phyloP scores from a whole-genome alignment of 176 grass and related monocot species.

The Carex scoparia region DNA sequence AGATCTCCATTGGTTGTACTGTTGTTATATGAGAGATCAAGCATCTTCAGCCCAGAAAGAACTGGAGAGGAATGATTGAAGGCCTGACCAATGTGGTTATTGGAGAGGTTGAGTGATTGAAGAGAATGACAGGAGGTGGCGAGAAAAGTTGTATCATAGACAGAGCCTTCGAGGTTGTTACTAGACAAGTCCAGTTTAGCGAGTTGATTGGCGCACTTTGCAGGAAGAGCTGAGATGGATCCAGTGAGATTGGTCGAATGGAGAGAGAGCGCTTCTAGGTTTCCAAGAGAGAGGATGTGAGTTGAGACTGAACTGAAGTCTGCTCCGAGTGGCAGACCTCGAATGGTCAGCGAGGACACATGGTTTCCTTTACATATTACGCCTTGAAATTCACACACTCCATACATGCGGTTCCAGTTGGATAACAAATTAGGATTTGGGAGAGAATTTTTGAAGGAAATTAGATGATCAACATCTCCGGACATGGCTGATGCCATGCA shows the following conservation, averaged over 20 bases:
- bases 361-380: constrained; percentile 39
- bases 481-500: not conserved
- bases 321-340: constrained; percentile 38
- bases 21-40: too few species aligned
- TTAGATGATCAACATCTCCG: constrained; percentile 55
- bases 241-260: constrained; percentile 59
- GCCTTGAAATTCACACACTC: constrained; percentile 57
- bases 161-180: constrained; percentile 58
- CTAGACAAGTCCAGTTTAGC: constrained; percentile 59
- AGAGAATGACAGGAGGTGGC: constrained; percentile 31
- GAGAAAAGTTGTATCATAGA: constrained; percentile 42
- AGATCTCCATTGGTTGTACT: too few species aligned
- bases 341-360: constrained; percentile 51
- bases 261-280: constrained; percentile 51
- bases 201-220: constrained; percentile 36
- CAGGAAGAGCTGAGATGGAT: constrained; percentile 9
- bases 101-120: constrained; percentile 55
- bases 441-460: constrained; percentile 57
- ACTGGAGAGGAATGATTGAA: not conserved
- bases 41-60: too few species aligned
- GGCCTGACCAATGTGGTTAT: constrained; percentile 33
- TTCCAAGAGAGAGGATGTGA: constrained; percentile 49
- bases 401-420: constrained; percentile 29
- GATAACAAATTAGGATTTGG: constrained; percentile 31
- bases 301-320: constrained; percentile 49